A percentile compares a stretch with the other conserved stretches of the same genome.
These are phyloP conservation scores for Entomortierella lignicola DNA, from an alignment of 192 early-diverging fungal species.

Conservation along the genomic window DNA sequence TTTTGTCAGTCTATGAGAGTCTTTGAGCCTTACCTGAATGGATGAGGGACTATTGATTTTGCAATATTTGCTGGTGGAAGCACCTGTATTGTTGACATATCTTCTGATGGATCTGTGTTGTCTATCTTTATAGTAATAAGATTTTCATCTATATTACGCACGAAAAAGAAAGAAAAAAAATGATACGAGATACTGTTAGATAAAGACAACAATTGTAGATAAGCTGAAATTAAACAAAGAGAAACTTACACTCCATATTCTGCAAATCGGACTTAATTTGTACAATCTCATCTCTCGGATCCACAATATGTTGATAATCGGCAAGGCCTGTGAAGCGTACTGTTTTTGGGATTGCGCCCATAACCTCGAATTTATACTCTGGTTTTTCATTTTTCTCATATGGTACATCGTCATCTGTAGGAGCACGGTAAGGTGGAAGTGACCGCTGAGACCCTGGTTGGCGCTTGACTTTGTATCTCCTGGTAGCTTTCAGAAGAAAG, in stretches of 20 bases:
- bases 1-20: background rate
- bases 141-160: constrained; percentile 35
- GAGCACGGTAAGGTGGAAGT: constrained; percentile 22
- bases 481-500: constrained; percentile 35
- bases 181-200: too few relatives aligned
- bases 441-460: constrained; percentile 23
- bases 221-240: background rate
- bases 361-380: constrained; percentile 22
- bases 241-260: constrained; percentile 39
- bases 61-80: constrained; percentile 30
- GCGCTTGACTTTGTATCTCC: constrained; percentile 46
- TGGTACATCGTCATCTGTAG: constrained; percentile 35
- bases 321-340: constrained; percentile 37
- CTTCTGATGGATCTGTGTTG: constrained; percentile 28
- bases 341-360: constrained; percentile 33
- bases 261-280: constrained; percentile 32
- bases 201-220: too few relatives aligned
- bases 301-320: constrained; percentile 44
- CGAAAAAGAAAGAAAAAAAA: background rate
- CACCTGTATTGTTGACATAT: constrained; percentile 20
- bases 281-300: constrained; percentile 33
- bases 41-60: constrained; percentile 19
- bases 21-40: constrained; percentile 21
- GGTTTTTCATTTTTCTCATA: constrained; percentile 32
- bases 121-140: constrained; percentile 41